Conservation (phyloP, 345 rosid species). For the Trapa bicornis region DNA sequence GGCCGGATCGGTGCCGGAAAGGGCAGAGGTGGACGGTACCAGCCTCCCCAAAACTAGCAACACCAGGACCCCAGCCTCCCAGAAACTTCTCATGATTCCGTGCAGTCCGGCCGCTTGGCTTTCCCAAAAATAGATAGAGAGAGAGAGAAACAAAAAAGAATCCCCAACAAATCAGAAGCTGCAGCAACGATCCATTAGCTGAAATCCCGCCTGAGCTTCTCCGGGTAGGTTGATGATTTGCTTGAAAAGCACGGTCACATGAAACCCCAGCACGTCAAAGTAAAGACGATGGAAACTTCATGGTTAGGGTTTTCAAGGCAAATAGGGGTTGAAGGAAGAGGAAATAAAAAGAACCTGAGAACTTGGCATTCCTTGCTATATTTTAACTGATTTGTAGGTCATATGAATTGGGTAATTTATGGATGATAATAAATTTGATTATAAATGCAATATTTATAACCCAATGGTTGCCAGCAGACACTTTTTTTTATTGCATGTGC, state of each 20-base stretch:
- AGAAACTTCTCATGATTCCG: constrained; percentile 3
- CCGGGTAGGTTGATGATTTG: background rate
- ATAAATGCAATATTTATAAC: too few species aligned
- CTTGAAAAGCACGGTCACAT: background rate
- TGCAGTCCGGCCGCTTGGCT: background rate
- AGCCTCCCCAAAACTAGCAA: constrained; percentile 24
- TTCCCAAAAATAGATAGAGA: background rate
- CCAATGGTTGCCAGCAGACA: too few species aligned
- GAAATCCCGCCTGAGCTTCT: background rate
- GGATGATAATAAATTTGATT: too few species aligned
- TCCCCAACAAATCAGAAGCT: constrained; percentile 1
- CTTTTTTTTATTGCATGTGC: too few species aligned
- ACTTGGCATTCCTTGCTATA: too few species aligned
- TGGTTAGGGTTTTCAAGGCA: too few species aligned
- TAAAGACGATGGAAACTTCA: background rate
- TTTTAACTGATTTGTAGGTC: too few species aligned
- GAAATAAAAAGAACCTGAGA: too few species aligned
- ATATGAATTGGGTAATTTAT: too few species aligned
- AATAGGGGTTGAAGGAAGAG: too few species aligned
- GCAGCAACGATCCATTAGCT: background rate
- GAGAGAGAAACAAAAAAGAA: background rate
- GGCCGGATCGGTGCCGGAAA: constrained; percentile 3
- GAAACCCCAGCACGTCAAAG: background rate
- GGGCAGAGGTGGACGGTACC: constrained; percentile 19
- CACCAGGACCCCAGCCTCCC: constrained; percentile 24